phyloP scores from a whole-genome alignment of 108 stramenopile genomes.

The Cyclotella choctawhatcheeana region DNA sequence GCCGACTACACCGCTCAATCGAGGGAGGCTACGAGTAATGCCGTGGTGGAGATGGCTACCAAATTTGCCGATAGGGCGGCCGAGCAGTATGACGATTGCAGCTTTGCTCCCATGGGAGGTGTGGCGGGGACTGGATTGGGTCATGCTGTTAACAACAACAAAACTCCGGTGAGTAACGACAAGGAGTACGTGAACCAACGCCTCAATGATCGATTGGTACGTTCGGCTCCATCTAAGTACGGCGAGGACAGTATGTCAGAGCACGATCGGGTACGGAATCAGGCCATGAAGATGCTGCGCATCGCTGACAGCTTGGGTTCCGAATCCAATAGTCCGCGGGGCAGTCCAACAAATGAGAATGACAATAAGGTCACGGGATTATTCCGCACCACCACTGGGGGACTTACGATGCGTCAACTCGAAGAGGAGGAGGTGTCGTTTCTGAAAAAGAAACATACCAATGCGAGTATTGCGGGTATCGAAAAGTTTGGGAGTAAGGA shows the following conservation, averaged over 20 bases:
- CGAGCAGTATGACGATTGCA: slow-evolving; percentile 4
- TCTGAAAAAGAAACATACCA: slow-evolving; percentile 7
- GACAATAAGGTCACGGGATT: slow-evolving; percentile 28
- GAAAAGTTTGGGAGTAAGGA: slow-evolving; percentile 22
- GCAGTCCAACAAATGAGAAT: not conserved
- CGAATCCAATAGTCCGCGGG: not conserved
- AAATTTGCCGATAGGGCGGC: slow-evolving; percentile 24
- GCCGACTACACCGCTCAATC: slow-evolving; percentile 36
- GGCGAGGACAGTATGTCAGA: slow-evolving; percentile 6
- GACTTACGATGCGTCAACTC: slow-evolving; percentile 46
- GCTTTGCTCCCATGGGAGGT: slow-evolving; percentile 16
- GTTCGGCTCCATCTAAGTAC: not conserved
- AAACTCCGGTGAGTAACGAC: no score
- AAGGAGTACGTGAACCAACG: slow-evolving; percentile 44
- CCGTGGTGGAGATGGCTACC: slow-evolving; percentile 48
- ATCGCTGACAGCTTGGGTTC: slow-evolving; percentile 34
- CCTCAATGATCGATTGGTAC: not conserved
- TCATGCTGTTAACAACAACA: no score
- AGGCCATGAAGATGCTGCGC: slow-evolving; percentile 50
- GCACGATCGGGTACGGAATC: slow-evolving; percentile 38
- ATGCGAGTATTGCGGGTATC: slow-evolving; percentile 36
- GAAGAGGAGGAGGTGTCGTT: slow-evolving; percentile 21
- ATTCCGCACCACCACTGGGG: slow-evolving; percentile 46
- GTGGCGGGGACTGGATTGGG: not conserved
- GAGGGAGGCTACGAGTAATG: slow-evolving; percentile 41